Percentiles rank a stretch among this genome's conserved stretches.
These are phyloP conservation scores for Fraxinus sp. DNA, from an alignment of 305 asterid species.

Conservation along the genomic window DNA sequence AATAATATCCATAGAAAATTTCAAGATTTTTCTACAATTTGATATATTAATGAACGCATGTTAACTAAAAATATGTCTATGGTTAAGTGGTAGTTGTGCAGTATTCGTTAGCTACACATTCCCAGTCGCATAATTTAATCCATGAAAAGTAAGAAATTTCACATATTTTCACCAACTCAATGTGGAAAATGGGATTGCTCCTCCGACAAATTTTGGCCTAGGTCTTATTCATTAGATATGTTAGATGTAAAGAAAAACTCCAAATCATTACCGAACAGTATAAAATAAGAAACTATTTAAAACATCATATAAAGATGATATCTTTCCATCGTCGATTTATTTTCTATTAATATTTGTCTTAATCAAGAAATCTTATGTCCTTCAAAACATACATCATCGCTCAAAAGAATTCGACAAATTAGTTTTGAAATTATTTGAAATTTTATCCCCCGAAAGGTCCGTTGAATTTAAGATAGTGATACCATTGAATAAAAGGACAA, in stretches of 20 bases:
- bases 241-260: background rate
- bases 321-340: background rate
- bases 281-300: background rate
- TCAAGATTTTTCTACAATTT: background rate
- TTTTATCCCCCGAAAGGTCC: background rate
- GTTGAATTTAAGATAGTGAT: slow-evolving; percentile 9
- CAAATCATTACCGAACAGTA: background rate
- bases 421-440: background rate
- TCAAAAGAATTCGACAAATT: background rate
- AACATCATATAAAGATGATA: background rate
- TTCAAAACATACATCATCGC: background rate
- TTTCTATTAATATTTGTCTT: background rate
- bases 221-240: background rate
- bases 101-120: background rate
- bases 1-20: background rate
- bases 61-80: background rate
- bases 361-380: background rate
- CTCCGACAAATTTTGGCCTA: background rate
- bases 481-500: slow-evolving; percentile 32
- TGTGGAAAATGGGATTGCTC: background rate
- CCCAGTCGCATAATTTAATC: background rate
- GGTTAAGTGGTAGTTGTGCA: background rate
- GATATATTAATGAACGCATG: background rate
- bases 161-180: background rate
- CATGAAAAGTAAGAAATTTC: background rate